Conservation (phyloP, 768 basidiomycete genomes). For the Lanmaoa rubissima region DNA sequence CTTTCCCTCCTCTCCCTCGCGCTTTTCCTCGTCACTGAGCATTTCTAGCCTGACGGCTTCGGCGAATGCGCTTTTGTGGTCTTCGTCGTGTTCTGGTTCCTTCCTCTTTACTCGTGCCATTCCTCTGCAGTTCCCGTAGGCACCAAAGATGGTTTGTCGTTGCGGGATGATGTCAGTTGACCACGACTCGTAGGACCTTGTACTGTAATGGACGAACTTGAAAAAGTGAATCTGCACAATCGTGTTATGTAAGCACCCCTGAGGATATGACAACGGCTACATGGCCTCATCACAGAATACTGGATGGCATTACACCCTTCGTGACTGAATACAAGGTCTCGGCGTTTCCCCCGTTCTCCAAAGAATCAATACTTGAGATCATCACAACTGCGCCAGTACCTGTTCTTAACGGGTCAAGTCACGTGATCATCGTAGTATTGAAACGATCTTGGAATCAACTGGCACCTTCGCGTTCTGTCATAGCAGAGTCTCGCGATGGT, state of each 20-base stretch:
- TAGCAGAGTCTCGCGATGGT: constrained; percentile 51
- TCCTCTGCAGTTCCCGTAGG: constrained; percentile 34
- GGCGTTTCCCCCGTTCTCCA: too few species aligned
- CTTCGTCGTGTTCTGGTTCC: constrained; percentile 42
- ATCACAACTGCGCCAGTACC: neutral
- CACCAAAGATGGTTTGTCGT: neutral
- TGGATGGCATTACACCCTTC: neutral
- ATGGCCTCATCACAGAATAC: neutral
- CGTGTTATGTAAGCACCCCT: constrained; percentile 19
- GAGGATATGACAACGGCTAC: neutral
- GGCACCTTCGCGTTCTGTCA: neutral
- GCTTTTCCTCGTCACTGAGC: constrained; percentile 69
- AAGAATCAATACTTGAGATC: neutral
- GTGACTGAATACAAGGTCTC: neutral
- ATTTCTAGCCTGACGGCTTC: constrained; percentile 59
- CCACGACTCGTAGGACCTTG: neutral
- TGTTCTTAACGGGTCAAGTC: neutral
- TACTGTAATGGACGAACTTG: neutral
- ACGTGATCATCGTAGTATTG: constrained; percentile 2
- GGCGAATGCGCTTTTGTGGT: constrained; percentile 31
- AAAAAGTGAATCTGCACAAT: constrained; percentile 11
- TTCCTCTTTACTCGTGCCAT: constrained; percentile 58
- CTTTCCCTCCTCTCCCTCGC: constrained; percentile 31
- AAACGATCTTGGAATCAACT: neutral
- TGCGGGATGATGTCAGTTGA: neutral